Base-by-base conservation (phyloP, 192 early-diverging fungal genomes). In the Spinellus fusiger region DNA sequence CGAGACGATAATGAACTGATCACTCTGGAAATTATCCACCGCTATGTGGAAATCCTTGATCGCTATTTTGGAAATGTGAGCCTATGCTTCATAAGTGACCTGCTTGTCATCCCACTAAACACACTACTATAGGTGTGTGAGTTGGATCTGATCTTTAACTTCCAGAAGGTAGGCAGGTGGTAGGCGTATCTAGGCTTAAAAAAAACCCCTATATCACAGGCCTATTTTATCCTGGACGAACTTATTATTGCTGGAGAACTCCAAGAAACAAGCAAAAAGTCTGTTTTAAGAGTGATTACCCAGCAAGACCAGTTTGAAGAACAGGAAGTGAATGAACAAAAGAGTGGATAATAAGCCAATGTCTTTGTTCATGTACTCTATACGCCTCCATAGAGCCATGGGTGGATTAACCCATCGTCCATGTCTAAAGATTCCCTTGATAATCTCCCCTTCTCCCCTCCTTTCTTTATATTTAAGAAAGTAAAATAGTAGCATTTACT, bases 111-210 rank as follows among this genome's bases (percentile, higher is more conserved):
- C 62, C 10, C 56, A 26, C 50, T 49, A 35, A 23, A 18, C 37
- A 10, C 29, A 23, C 16, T 25, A n/a, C 25, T 32, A 25, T 66
- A 84, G 82, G 82, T 94, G 0, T 92, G 94, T 71, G 96, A 98
- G 61, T 78, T 98, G 49, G 96, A 98, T 73, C 83, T 98, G 56
- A 97, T 98, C 59, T 98, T 97, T 83, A 92, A 97, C 78, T 99
- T 96, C 76, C 92, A 99, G 54, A 84, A 85, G 71, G 74, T 76
- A 73, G 47, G 8, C 20, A 1, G 37, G 9, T 27, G 25, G 20
- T 63, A 12, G 51, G 23, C 40, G 37, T 26, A 57, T 52, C 33
- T 44, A 40, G 7, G 10, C 7, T 32, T 54, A 44, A 32, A 4
- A 37, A 56, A 27, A 9, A 0, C 4, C 20, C 12, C n/a, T n/a